These are phyloP conservation scores for Ulmus americana DNA, from an alignment of 331 rosid genomes.

Conservation along the genomic window DNA sequence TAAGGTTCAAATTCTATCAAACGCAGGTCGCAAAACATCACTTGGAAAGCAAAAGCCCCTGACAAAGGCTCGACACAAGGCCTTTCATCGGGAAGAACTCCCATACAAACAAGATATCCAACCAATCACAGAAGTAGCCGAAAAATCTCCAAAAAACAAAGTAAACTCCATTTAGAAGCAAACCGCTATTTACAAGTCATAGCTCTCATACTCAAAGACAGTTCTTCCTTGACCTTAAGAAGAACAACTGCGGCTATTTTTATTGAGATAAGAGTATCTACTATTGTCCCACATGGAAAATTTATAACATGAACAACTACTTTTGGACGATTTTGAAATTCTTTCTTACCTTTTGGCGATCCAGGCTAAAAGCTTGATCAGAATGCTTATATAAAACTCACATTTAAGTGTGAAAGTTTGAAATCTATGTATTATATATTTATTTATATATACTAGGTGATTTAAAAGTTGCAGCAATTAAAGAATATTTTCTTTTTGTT, in stretches of 20 bases:
- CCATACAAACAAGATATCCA: too few relatives aligned
- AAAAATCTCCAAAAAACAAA: too few relatives aligned
- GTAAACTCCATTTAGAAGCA: too few relatives aligned
- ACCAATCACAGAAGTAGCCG: too few relatives aligned
- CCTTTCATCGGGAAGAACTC: too few relatives aligned
- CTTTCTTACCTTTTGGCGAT: slow-evolving; percentile 14
- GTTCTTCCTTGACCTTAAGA: neutral
- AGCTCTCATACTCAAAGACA: too few relatives aligned
- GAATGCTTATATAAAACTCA: slow-evolving; percentile 11
- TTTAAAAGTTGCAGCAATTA: neutral
- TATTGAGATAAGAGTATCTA: neutral
- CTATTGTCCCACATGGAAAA: slow-evolving; percentile 10
- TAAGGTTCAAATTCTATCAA: too few relatives aligned
- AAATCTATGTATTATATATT: slow-evolving; percentile 6
- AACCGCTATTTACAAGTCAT: too few relatives aligned
- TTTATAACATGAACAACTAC: neutral
- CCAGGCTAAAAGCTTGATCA: slow-evolving; percentile 9
- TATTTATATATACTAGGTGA: neutral
- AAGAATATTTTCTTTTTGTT: neutral
- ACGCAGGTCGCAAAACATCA: too few relatives aligned
- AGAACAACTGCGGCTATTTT: slow-evolving; percentile 3
- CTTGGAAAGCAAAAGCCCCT: too few relatives aligned
- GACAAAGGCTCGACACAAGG: too few relatives aligned
- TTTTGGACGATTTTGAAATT: slow-evolving; percentile 15
- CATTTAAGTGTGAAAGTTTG: slow-evolving; percentile 17